Percentiles rank a stretch among this genome's conserved stretches.
phyloP scores from a whole-genome alignment of 805 yeast genomes.

The Kuraishia ogatae region DNA sequence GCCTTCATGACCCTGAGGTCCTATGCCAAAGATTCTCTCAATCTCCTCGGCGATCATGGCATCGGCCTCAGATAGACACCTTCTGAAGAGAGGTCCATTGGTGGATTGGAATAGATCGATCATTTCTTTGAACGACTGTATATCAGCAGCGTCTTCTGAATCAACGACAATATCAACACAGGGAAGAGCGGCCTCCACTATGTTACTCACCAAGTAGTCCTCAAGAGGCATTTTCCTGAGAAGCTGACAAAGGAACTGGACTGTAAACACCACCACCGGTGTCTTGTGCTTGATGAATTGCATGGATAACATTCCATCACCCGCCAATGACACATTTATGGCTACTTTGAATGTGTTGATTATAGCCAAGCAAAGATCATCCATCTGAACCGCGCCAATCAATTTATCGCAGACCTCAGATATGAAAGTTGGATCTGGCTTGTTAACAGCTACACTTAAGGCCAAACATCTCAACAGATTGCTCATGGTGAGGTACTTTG shows the following conservation, averaged over 20 bases:
- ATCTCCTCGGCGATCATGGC: neutral
- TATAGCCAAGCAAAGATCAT: constrained; percentile 16
- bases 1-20: neutral
- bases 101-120: neutral
- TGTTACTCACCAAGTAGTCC: constrained; percentile 10
- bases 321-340: constrained; percentile 17
- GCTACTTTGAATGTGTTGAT: constrained; percentile 11
- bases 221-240: constrained; percentile 8
- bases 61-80: neutral
- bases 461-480: constrained; percentile 19
- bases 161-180: constrained; percentile 12
- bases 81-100: neutral
- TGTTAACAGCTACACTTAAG: no score
- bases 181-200: constrained; percentile 15
- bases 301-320: constrained; percentile 19
- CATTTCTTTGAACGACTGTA: neutral
- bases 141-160: neutral
- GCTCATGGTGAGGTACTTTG: constrained; percentile 15
- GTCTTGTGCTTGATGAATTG: constrained; percentile 19
- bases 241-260: constrained; percentile 6
- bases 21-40: neutral
- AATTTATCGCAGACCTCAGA: constrained; percentile 2
- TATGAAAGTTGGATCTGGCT: neutral
- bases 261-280: constrained; percentile 13
- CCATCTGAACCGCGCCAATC: constrained; percentile 9